A percentile compares a stretch with the other conserved stretches of the same genome.
Evolutionary conservation across 495 filamentous ascomycete genomes (phyloP).

Genomic region (Talaromyces borbonicus): DNA sequence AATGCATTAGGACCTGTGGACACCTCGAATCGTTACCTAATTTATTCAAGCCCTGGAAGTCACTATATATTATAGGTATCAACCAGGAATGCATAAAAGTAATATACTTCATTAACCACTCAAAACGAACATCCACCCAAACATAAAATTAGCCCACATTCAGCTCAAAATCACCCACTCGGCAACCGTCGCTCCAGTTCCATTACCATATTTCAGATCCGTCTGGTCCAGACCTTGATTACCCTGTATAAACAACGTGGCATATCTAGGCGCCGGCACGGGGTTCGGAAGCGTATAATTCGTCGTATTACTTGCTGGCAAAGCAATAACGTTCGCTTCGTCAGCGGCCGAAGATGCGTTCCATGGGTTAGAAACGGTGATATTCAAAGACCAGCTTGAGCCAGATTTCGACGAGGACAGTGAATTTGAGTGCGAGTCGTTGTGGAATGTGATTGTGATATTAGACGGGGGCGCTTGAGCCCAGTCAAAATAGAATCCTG

Average conservation of each 20-base stretch:
- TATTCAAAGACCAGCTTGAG: constrained; percentile 12
- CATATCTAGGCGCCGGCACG: constrained; percentile 29
- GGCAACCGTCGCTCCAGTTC: constrained; percentile 56
- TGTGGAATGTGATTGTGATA: constrained; percentile 47
- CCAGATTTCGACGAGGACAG: not conserved
- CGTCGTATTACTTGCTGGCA: constrained; percentile 38
- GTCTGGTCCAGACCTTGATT: constrained; percentile 36
- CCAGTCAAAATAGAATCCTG: constrained; percentile 58
- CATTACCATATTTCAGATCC: constrained; percentile 34
- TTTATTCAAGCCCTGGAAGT: too few species aligned
- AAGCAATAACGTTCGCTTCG: constrained; percentile 22
- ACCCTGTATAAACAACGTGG: constrained; percentile 36
- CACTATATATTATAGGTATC: too few species aligned
- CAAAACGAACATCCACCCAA: not conserved
- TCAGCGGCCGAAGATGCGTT: constrained; percentile 12
- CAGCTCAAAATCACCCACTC: constrained; percentile 54
- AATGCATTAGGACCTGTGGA: too few species aligned
- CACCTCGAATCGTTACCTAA: too few species aligned
- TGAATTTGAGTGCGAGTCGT: constrained; percentile 22
- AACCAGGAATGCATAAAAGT: too few species aligned
- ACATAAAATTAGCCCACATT: not conserved
- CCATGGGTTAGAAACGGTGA: constrained; percentile 30
- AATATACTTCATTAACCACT: too few species aligned
- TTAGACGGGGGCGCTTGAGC: constrained; percentile 47
- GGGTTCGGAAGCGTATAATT: constrained; percentile 27